Conservation (phyloP, 352 stramenopile genomes). For the Globisporangium acanthophoron region DNA sequence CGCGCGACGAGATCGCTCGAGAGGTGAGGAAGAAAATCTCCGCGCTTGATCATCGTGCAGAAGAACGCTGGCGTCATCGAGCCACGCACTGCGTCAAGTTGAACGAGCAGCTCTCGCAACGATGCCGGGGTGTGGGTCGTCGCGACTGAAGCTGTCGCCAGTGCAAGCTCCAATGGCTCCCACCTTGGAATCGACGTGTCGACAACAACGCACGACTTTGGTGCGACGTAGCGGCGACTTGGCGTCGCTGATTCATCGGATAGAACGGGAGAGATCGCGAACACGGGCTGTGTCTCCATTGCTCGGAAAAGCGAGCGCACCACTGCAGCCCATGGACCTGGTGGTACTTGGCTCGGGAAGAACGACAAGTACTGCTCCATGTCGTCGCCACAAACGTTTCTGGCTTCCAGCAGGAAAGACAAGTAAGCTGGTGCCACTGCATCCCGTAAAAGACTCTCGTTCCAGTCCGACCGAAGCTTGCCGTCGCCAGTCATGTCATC, state of each 20-base stretch:
- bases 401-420: constrained; percentile 52
- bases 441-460: constrained; percentile 56
- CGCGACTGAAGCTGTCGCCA: constrained; percentile 20
- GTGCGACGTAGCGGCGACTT: constrained; percentile 18
- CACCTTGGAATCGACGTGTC: constrained; percentile 39
- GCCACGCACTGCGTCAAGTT: constrained; percentile 43
- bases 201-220: constrained; percentile 34
- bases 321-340: constrained; percentile 45
- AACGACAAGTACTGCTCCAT: constrained; percentile 34
- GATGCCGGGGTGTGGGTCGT: constrained; percentile 30
- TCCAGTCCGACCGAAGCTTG: constrained; percentile 77
- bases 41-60: constrained; percentile 29
- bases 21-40: constrained; percentile 31
- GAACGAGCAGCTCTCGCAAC: constrained; percentile 36
- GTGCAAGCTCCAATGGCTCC: constrained; percentile 33
- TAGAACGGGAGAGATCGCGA: constrained; percentile 28
- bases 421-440: constrained; percentile 74
- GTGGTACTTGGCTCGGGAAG: constrained; percentile 49
- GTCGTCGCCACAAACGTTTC: constrained; percentile 30
- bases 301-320: constrained; percentile 45
- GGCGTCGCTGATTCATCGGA: background rate
- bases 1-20: constrained; percentile 17
- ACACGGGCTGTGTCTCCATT: constrained; percentile 42
- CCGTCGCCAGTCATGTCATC: constrained; percentile 80
- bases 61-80: constrained; percentile 54